Percentiles rank a stretch among this genome's conserved stretches.
These are phyloP conservation scores for Arthroderma sp. DNA, from an alignment of 2,329 filamentous ascomycete species.

Conservation along the genomic window DNA sequence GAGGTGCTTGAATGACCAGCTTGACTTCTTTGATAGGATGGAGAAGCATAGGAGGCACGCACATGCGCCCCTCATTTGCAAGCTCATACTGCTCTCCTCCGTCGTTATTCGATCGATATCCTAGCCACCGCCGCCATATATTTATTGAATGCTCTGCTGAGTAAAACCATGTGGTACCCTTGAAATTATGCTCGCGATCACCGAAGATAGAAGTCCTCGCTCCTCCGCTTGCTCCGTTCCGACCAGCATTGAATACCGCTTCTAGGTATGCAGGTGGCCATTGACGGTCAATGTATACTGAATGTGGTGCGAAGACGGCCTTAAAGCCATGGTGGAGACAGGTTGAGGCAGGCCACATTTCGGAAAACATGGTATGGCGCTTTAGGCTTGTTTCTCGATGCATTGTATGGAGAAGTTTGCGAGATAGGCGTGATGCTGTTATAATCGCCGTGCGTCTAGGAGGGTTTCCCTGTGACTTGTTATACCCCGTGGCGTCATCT, in stretches of 20 bases:
- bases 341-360: slow-evolving; percentile 88
- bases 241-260: slow-evolving; percentile 64
- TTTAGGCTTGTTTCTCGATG: slow-evolving; percentile 75
- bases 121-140: slow-evolving; percentile 75
- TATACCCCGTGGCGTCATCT: slow-evolving; percentile 76
- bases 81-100: slow-evolving; percentile 65
- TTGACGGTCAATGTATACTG: slow-evolving; percentile 70
- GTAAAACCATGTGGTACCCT: slow-evolving; percentile 84
- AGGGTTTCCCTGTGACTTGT: slow-evolving; percentile 47
- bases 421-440: slow-evolving; percentile 71
- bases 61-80: slow-evolving; percentile 72
- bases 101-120: slow-evolving; percentile 64
- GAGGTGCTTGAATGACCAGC: slow-evolving; percentile 22
- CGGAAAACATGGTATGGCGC: slow-evolving; percentile 82
- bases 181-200: slow-evolving; percentile 78
- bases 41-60: slow-evolving; percentile 73
- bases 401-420: slow-evolving; percentile 69
- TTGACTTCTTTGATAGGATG: slow-evolving; percentile 76
- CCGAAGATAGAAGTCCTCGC: slow-evolving; percentile 61
- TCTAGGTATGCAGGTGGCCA: slow-evolving; percentile 75
- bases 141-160: slow-evolving; percentile 69
- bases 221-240: slow-evolving; percentile 62
- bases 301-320: slow-evolving; percentile 80
- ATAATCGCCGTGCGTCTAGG: slow-evolving; percentile 77
- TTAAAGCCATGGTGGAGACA: slow-evolving; percentile 88